Evolutionary conservation across 345 rosid species (phyloP), one percentile per base, ranked within the genome.

Genomic region (Dovyalis caffra): DNA sequence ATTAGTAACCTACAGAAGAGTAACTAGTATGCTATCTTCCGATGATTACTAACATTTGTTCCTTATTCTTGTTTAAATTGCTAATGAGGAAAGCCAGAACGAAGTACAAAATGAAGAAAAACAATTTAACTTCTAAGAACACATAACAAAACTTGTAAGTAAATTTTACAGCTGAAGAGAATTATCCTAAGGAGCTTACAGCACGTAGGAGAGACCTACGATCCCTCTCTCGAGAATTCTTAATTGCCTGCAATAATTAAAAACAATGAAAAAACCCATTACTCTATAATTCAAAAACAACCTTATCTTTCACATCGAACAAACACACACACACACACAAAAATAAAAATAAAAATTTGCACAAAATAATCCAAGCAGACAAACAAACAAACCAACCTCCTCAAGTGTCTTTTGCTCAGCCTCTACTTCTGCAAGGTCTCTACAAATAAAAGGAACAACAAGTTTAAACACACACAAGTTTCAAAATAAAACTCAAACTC

Each of bases 141-240:
- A 53, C n/a, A 47, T 8, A 64, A 49, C 43, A 56, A 20, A 69
- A 51, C 37, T 12, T 4, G 31, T 38, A 43, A 0, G 18, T 43
- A 69, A 53, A 23, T 25, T 64, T 21, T 57, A 53, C 2, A 56
- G 28, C 43, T 53, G 37, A 70, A 40, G 2, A 51, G 34, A 11
- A 64, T 57, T 20, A 34, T 12, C n/a, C 1, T 5, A 61, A 34
- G 66, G 66, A 60, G 73, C 97, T 90, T 88, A 92, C 97, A 67
- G 94, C 86, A 1, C 99, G 95, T 29, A 95, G 65, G 35, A 95
- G 85, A 32, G 91, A 78, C 76, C 99, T 89, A 64, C 95, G 83
- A 68, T 92, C 99, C 68, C 99, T 91, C 82, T 95, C 99, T 64
- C 99, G 87, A 78, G 99, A 89, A 84, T 90, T 88, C 86, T 91